Base-by-base conservation (phyloP, 176 grass and related monocot species). In the Triticum urartu region DNA sequence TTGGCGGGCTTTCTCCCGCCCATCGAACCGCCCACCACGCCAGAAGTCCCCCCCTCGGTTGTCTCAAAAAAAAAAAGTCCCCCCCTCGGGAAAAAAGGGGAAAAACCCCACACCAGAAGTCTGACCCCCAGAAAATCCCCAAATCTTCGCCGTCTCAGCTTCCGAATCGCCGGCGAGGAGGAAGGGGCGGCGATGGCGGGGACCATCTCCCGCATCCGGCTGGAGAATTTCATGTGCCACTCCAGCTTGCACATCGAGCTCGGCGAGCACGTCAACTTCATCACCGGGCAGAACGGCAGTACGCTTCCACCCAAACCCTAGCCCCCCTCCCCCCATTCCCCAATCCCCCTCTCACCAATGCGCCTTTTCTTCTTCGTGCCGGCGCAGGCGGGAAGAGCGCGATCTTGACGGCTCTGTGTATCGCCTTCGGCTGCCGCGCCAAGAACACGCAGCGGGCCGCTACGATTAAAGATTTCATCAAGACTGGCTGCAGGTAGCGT, bases 201-300 rank as follows among this genome's bases (percentile, higher is more conserved):
- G 86, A 89, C 91, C 45, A 94, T 95, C 64, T 77, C 93, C 13
- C 83, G 80, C 77, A 91, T 98, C 70, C 83, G 86, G 5, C 82
- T 98, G 58, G 96, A 98, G 92, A 98, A 98, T 52, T 98, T 98
- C 79, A 98, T 98, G 96, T 98, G 96, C 74, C 96, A 98, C 71
- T 91, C 90, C 69, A 94, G 96, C 79, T 89, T 98, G 70, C 90
- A 88, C 52, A 91, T 98, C 75, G 90, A 92, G 11, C 84, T 98
- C 45, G 90, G 39, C 7, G 28, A 91, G 7, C 69, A 89, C 79
- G 91, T 98, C 76, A 98, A 98, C 62, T 98, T 98, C 92, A 89
- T 98, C 78, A 98, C 96, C 64, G 96, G 96, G 62, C 93, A 95
- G 82, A 98, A 95, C 59, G 91, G 96, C 59, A 95, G 96, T 98